Base-by-base conservation (phyloP, 768 basidiomycete species). In the Boletus rubescentipes region DNA sequence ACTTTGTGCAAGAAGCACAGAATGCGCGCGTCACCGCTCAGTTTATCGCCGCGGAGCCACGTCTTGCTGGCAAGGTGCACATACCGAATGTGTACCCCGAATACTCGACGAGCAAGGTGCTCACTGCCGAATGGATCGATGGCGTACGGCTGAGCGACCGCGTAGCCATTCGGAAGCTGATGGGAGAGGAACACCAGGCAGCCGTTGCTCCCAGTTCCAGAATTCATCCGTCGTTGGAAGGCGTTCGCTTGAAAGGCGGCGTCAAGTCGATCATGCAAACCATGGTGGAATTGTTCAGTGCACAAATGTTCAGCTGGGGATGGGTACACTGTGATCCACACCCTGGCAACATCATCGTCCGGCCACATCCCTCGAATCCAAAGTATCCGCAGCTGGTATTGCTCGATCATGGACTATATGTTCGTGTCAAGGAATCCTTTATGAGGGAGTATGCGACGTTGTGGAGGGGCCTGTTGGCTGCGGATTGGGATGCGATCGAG, bases 351-450 rank as follows among this genome's bases (percentile, higher is more conserved):
- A 80, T 95, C 54, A 82, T 83, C 70, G 82, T 87, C 61, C 89
- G 80, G 9, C 82, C 81, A 1, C 57, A 67, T 37, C 69, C 69
- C 30, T 56, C 45, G 21, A 48, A 61, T 18, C 46, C 57, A 4
- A 49, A 31, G 39, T 61, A 67, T 6, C 78, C 84, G 2, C 86
- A 89, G 61, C 76, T 93, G 57, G 88, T 97, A 31, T 76, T 97
- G 12, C 83, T 98, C 61, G 95, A 98, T 66, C 95, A 98, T 67
- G 95, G 95, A 1, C 74, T 98, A 11, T 97, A 96, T 65, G 89
- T 95, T 36, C 75, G 76, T 9, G 79, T 93, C 4, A 69, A 82
- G 15, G 80, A 86, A 16, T 67, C 75, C 2, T 93, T 97, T 67
- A 79, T 82, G 57, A 72, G 78, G 31, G 82, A 95, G 51, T 96